Conservation (phyloP, 2,329 filamentous ascomycete genomes). For the Curvularia sp. region DNA sequence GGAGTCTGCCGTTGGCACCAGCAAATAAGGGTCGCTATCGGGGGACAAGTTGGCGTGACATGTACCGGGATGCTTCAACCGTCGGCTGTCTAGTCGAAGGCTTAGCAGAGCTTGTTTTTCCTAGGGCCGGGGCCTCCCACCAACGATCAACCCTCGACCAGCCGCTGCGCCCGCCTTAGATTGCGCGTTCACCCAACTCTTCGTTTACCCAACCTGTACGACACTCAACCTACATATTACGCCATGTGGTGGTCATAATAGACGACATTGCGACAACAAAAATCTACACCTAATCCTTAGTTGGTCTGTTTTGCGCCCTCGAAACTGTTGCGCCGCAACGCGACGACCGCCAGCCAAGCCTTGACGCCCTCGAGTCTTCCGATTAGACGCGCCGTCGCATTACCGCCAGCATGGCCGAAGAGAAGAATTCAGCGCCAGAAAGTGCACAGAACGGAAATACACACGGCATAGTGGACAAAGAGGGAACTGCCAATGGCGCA, state of each 20-base stretch:
- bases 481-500: constrained; percentile 18
- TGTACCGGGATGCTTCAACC: neutral
- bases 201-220: constrained; percentile 6
- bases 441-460: constrained; percentile 23
- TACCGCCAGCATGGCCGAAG: constrained; percentile 24
- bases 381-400: constrained; percentile 8
- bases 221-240: neutral
- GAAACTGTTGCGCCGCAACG: constrained; percentile 12
- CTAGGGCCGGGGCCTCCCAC: constrained; percentile 10
- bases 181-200: constrained; percentile 12
- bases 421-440: constrained; percentile 15
- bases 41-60: neutral
- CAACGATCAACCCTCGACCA: constrained; percentile 15
- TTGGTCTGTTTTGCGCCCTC: constrained; percentile 2
- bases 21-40: constrained; percentile 4
- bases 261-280: constrained; percentile 1
- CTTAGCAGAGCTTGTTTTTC: constrained; percentile 33
- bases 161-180: constrained; percentile 22
- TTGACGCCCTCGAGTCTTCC: constrained; percentile 3
- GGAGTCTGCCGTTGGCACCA: neutral
- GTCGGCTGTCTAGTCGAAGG: constrained; percentile 10
- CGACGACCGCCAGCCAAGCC: constrained; percentile 3
- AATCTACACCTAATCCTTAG: neutral
- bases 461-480: constrained; percentile 21
- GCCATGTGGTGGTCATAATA: constrained; percentile 3